These are phyloP conservation scores for Cryptococcus depauperatus DNA, from an alignment of 1,284 basidiomycete genomes.

Conservation along the genomic window DNA sequence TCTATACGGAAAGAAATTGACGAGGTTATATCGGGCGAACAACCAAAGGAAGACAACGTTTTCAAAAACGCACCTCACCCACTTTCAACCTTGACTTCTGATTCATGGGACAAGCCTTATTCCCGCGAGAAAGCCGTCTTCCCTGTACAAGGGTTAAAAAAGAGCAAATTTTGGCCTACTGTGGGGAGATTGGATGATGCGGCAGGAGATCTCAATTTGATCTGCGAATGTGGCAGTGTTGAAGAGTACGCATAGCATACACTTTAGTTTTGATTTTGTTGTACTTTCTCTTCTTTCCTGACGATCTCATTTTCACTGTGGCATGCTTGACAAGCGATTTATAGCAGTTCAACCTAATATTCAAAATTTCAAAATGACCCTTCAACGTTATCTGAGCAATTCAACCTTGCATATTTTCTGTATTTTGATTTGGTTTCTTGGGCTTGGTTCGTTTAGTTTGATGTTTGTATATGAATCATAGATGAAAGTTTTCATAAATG, in stretches of 20 bases:
- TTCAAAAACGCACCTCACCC: slow-evolving; percentile 93
- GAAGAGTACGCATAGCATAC: slow-evolving; percentile 53
- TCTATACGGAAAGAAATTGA: slow-evolving; percentile 85
- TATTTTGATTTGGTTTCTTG: too few relatives aligned
- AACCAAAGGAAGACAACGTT: slow-evolving; percentile 79
- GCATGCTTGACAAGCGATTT: neutral
- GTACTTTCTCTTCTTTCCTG: neutral
- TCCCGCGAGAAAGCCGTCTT: slow-evolving; percentile 76
- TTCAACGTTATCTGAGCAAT: slow-evolving; percentile 9
- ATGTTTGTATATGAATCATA: too few relatives aligned
- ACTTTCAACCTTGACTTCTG: slow-evolving; percentile 62
- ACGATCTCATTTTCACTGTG: neutral
- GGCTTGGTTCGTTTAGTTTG: too few relatives aligned
- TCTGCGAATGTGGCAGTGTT: slow-evolving; percentile 79
- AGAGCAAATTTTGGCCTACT: slow-evolving; percentile 90
- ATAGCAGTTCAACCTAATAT: slow-evolving; percentile 6
- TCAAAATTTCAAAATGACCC: neutral
- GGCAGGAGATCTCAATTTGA: slow-evolving; percentile 44
- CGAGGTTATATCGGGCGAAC: slow-evolving; percentile 74
- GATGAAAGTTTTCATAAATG: too few relatives aligned
- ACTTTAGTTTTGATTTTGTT: neutral
- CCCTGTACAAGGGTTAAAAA: slow-evolving; percentile 65
- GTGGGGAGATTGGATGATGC: slow-evolving; percentile 83
- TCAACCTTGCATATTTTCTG: slow-evolving; percentile 18
- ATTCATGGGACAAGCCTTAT: slow-evolving; percentile 83